A percentile compares a stretch with the other conserved stretches of the same genome.
These are phyloP conservation scores for Candida nonsorbophila DNA, from an alignment of 805 yeast species.

Conservation along the genomic window DNA sequence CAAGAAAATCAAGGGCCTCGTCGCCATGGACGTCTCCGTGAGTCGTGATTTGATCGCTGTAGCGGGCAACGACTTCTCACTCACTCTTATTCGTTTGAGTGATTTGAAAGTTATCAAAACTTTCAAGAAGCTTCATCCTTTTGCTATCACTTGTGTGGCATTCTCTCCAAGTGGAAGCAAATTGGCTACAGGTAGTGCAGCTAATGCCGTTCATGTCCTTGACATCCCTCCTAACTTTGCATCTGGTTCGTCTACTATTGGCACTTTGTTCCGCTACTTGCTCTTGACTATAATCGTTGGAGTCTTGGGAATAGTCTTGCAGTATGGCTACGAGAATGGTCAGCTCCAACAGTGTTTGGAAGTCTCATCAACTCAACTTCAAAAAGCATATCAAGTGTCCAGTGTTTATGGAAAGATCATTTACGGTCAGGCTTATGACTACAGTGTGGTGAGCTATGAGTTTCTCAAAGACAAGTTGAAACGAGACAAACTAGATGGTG, in stretches of 20 bases:
- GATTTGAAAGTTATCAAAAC: constrained; percentile 48
- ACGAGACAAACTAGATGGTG: constrained; percentile 17
- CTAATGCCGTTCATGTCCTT: constrained; percentile 63
- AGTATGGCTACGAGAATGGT: constrained; percentile 29
- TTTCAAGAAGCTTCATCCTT: constrained; percentile 61
- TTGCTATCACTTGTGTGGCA: constrained; percentile 70
- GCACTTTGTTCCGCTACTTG: constrained; percentile 28
- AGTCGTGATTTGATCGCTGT: constrained; percentile 43
- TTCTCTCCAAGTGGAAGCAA: constrained; percentile 65
- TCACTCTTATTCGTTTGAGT: constrained; percentile 48
- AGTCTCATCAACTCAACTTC: constrained; percentile 11
- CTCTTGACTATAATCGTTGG: constrained; percentile 27
- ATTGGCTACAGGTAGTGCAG: constrained; percentile 72
- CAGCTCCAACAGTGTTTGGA: constrained; percentile 21
- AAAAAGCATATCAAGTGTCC: constrained; percentile 5
- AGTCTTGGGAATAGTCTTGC: constrained; percentile 26
- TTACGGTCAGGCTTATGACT: constrained; percentile 13
- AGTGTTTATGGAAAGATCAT: background rate
- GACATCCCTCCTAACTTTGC: constrained; percentile 50
- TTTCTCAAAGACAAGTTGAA: constrained; percentile 23
- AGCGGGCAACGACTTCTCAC: constrained; percentile 64
- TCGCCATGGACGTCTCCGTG: constrained; percentile 44
- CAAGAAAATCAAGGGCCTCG: constrained; percentile 49
- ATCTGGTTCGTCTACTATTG: constrained; percentile 32
- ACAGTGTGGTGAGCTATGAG: constrained; percentile 14